These are phyloP conservation scores for Helicostylum pulchrum DNA, from an alignment of 192 early-diverging fungal genomes.

Conservation along the genomic window DNA sequence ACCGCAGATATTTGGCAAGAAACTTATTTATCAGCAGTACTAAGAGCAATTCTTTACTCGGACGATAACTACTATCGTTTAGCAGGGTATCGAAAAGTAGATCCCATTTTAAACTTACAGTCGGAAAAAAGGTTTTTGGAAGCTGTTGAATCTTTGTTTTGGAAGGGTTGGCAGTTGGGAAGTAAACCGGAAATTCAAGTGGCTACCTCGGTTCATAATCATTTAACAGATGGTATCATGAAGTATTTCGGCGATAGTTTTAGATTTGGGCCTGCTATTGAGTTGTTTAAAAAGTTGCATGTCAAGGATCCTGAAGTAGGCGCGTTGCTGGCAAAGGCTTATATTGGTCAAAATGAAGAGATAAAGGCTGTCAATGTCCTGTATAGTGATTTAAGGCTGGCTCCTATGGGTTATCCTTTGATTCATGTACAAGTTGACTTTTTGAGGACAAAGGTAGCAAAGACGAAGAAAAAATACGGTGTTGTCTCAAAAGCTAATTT, in stretches of 20 bases:
- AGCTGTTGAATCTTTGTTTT: slow-evolving; percentile 78
- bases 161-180: slow-evolving; percentile 90
- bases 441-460: slow-evolving; percentile 66
- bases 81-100: slow-evolving; percentile 86
- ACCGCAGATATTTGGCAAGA: slow-evolving; percentile 88
- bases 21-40: slow-evolving; percentile 80
- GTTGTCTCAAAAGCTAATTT: neutral
- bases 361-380: slow-evolving; percentile 89
- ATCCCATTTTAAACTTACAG: slow-evolving; percentile 72
- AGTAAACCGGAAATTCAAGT: slow-evolving; percentile 92
- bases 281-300: slow-evolving; percentile 78
- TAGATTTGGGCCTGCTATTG: slow-evolving; percentile 73
- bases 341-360: slow-evolving; percentile 83
- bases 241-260: slow-evolving; percentile 87
- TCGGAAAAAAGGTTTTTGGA: slow-evolving; percentile 84
- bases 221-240: slow-evolving; percentile 83
- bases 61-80: slow-evolving; percentile 83
- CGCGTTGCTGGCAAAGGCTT: slow-evolving; percentile 77
- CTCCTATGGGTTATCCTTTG: slow-evolving; percentile 79
- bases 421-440: slow-evolving; percentile 92
- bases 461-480: neutral
- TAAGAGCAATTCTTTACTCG: slow-evolving; percentile 88
- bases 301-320: slow-evolving; percentile 87
- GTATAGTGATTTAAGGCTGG: slow-evolving; percentile 75
- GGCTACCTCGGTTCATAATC: slow-evolving; percentile 87